Conservation (phyloP, 768 basidiomycete genomes). For the Tylopilus rubrobrunneus region DNA sequence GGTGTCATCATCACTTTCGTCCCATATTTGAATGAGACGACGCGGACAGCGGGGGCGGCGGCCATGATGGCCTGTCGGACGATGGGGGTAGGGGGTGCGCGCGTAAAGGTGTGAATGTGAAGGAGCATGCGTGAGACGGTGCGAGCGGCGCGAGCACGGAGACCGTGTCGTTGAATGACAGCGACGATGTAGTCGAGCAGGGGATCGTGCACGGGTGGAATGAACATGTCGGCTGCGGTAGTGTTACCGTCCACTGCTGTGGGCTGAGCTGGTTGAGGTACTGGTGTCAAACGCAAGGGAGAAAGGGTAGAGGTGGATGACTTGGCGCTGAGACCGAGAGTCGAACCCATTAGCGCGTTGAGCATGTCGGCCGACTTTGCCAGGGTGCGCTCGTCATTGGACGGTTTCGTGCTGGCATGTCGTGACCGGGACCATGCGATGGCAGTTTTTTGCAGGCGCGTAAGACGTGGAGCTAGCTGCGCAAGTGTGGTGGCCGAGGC, state of each 20-base stretch:
- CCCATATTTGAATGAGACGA: conserved; percentile 52
- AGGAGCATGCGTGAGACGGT: conserved; percentile 60
- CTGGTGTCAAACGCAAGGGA: background rate
- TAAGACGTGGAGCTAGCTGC: background rate
- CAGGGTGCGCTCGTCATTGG: conserved; percentile 23
- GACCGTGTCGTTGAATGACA: conserved; percentile 60
- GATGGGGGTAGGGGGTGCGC: conserved; percentile 74
- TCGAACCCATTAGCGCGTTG: conserved; percentile 22
- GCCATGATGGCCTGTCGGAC: conserved; percentile 66
- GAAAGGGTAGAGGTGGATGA: background rate
- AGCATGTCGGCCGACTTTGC: conserved; percentile 23
- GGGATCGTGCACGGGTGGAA: conserved; percentile 73
- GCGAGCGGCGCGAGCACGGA: conserved; percentile 56
- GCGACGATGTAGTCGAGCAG: conserved; percentile 64
- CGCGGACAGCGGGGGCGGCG: conserved; percentile 69
- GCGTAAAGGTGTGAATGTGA: conserved; percentile 69
- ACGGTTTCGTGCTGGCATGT: conserved; percentile 14
- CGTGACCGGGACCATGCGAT: conserved; percentile 1
- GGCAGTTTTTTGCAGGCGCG: background rate
- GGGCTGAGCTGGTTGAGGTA: background rate
- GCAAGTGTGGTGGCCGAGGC: background rate
- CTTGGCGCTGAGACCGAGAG: conserved; percentile 14
- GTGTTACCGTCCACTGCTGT: background rate
- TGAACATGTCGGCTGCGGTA: conserved; percentile 35
- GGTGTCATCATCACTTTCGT: conserved; percentile 68